phyloP scores from a whole-genome alignment of 805 yeast species.

The Metschnikowia bowlesiae region DNA sequence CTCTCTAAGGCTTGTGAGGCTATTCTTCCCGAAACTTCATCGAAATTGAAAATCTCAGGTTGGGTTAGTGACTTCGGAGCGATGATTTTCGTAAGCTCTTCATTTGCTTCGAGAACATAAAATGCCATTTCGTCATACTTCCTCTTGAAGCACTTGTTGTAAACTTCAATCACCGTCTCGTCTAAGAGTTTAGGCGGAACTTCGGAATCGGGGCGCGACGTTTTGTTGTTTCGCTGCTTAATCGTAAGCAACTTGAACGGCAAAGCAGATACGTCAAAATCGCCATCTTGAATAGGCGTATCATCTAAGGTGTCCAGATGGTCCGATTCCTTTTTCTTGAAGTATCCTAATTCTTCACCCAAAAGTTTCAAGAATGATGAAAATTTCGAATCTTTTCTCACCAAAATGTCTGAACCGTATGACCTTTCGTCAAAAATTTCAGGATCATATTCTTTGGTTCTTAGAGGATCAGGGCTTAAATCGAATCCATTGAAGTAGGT shows the following conservation, averaged over 20 bases:
- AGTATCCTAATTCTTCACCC: constrained; percentile 38
- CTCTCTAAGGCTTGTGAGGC: not conserved
- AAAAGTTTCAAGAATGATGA: constrained; percentile 47
- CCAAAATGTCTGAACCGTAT: constrained; percentile 46
- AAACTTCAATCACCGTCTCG: constrained; percentile 48
- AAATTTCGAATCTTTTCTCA: constrained; percentile 54
- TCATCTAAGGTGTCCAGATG: constrained; percentile 11
- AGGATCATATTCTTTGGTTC: constrained; percentile 42
- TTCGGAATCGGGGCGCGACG: constrained; percentile 54
- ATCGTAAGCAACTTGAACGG: constrained; percentile 61
- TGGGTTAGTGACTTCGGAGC: constrained; percentile 4
- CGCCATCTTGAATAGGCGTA: constrained; percentile 6
- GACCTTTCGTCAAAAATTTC: constrained; percentile 45
- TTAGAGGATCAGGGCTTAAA: constrained; percentile 58
- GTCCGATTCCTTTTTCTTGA: constrained; percentile 12
- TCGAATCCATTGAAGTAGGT: constrained; percentile 69
- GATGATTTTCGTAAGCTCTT: constrained; percentile 30
- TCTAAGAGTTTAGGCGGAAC: constrained; percentile 27
- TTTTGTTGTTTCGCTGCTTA: constrained; percentile 64
- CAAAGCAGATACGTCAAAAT: constrained; percentile 4
- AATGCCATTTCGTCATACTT: constrained; percentile 50
- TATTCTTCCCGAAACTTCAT: constrained; percentile 15
- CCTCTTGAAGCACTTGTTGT: constrained; percentile 41
- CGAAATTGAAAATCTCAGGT: constrained; percentile 25
- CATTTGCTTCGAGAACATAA: constrained; percentile 59